Base-by-base conservation (phyloP, 306 rosid genomes). In the Ormosia semicastrata region DNA sequence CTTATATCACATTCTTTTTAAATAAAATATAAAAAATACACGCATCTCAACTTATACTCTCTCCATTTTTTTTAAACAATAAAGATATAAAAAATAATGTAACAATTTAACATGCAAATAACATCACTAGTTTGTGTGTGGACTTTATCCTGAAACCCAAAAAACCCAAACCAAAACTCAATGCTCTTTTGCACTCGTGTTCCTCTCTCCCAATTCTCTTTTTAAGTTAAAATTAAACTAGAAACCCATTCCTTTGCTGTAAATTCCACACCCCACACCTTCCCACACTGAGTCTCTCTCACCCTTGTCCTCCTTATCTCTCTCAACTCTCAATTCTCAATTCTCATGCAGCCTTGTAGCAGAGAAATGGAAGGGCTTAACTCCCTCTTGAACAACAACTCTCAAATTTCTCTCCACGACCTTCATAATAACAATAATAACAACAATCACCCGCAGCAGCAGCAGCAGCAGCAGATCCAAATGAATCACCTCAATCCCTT, bases 351-450 rank as follows among this genome's bases (percentile, higher is more conserved):
- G 43, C 94, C 93, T 44, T 64, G 89, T 44, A 89, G 85, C 86
- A 83, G 84, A 76, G 97, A 89, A 87, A 92, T 94, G 93, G 91
- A 89, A 70, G 84, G 79, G 11, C 81, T 88, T 14, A 94, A 89
- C 85, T 87, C 97, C 8, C 79, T 88, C 49, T 77, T 94, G 30
- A 89, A 86, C 37, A 89, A 84, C 91, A 52, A 88, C 6, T 73
- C 91, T 40, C 92, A 84, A 54, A 81, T 86, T 40, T 77, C 91
- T 7, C 86, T 85, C 8, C 89, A 92, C 36, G 89, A 89, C 53
- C 86, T 24, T 1, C 24, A 82, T 30, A 89, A 88, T 2, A 69
- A 41, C 9, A 47, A 24, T 9, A 58, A 8, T 8, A 52, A 10
- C 0, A 13, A 33, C 15, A 14, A 53, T 0, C 79, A 80, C 24